Conservation (phyloP, 192 early-diverging fungal genomes). For the Rhizoclosmatium globosum region DNA sequence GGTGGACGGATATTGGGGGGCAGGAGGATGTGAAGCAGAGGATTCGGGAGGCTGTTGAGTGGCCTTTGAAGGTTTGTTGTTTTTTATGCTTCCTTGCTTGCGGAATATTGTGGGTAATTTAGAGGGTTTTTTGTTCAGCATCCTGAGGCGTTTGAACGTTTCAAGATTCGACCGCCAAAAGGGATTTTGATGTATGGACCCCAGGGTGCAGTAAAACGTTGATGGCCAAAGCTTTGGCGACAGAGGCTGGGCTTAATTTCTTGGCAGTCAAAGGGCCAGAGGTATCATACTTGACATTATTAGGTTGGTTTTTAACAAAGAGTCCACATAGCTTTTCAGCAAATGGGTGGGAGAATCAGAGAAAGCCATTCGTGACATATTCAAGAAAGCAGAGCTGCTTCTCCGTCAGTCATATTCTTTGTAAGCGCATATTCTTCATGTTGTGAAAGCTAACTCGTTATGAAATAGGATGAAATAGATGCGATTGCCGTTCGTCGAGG, state of each 20-base stretch:
- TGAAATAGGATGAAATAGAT: conserved; percentile 93
- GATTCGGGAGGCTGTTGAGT: conserved; percentile 95
- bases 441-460: neutral
- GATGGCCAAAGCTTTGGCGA: conserved; percentile 97
- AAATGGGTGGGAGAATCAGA: conserved; percentile 99
- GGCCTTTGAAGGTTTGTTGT: conserved; percentile 83
- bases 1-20: conserved; percentile 96
- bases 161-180: conserved; percentile 95
- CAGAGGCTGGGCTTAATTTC: conserved; percentile 96
- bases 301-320: conserved; percentile 5
- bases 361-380: conserved; percentile 94
- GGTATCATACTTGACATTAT: conserved; percentile 51
- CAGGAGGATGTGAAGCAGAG: conserved; percentile 90
- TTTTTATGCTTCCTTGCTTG: neutral
- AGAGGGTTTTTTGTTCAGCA: conserved; percentile 61
- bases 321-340: conserved; percentile 79
- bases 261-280: conserved; percentile 98
- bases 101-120: neutral
- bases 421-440: conserved; percentile 58
- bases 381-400: conserved; percentile 93
- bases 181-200: conserved; percentile 99
- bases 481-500: conserved; percentile 87
- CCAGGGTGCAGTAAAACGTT: conserved; percentile 98
- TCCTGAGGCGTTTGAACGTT: conserved; percentile 86
- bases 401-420: conserved; percentile 97